phyloP scores from a whole-genome alignment of 345 rosid genomes.

The Salix purpurea region DNA sequence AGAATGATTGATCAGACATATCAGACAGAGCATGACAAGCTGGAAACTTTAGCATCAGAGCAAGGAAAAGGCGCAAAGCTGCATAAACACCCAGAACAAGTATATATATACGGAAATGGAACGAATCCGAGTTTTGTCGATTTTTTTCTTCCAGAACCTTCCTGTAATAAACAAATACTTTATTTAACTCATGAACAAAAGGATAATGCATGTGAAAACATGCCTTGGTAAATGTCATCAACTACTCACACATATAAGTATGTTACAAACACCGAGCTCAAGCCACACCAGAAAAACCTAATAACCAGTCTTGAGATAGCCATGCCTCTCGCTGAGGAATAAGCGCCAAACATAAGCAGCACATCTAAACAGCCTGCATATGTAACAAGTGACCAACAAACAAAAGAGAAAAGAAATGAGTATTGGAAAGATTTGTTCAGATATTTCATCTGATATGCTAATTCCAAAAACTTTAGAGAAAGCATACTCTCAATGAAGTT shows the following conservation, averaged over 20 bases:
- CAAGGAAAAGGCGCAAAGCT: conserved; percentile 66
- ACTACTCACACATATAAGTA: conserved; percentile 73
- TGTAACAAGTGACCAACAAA: conserved; percentile 19
- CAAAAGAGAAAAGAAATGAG: not conserved
- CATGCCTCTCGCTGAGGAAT: conserved; percentile 89
- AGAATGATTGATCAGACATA: conserved; percentile 87
- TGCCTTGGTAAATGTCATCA: not conserved
- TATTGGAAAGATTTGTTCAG: not conserved
- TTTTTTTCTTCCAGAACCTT: conserved; percentile 67
- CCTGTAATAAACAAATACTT: conserved; percentile 41
- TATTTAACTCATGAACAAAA: not conserved
- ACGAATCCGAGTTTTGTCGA: conserved; percentile 52
- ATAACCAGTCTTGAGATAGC: conserved; percentile 92
- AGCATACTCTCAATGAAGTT: conserved; percentile 76
- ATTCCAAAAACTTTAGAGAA: conserved; percentile 9
- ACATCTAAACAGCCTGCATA: conserved; percentile 76
- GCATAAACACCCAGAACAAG: conserved; percentile 85
- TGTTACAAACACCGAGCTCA: conserved; percentile 60
- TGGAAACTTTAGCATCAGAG: conserved; percentile 63
- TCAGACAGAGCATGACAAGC: conserved; percentile 83
- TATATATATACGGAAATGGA: conserved; percentile 75
- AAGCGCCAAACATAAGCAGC: conserved; percentile 90
- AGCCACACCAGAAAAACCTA: conserved; percentile 81
- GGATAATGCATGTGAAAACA: not conserved
- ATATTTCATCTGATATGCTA: not conserved